A percentile compares a stretch with the other conserved stretches of the same genome.
phyloP scores from a whole-genome alignment of 23 red algal species.

The Agarophyton chilense region DNA sequence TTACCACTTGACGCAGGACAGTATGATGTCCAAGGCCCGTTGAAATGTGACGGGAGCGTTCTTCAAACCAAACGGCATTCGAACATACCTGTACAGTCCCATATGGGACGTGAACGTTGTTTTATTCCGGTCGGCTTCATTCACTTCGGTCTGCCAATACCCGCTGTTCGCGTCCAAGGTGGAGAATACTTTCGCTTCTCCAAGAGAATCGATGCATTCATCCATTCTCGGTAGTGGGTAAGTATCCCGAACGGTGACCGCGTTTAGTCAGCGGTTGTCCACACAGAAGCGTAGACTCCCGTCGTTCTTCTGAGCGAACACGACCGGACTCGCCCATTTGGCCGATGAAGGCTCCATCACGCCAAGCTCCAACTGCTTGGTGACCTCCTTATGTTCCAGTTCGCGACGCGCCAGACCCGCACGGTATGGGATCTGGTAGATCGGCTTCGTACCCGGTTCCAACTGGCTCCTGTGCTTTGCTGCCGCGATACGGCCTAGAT shows the following conservation, averaged over 20 bases:
- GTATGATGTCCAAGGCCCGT: too few species aligned
- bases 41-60: too few species aligned
- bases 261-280: constrained; percentile 7
- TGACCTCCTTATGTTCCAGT: background rate
- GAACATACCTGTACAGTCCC: too few species aligned
- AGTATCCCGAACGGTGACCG: background rate
- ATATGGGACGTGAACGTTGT: too few species aligned
- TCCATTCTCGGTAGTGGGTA: too few species aligned
- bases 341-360: background rate
- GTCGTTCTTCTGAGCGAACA: constrained; percentile 14
- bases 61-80: too few species aligned
- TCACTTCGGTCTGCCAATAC: too few species aligned
- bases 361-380: background rate
- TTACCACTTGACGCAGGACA: too few species aligned
- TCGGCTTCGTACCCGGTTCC: background rate
- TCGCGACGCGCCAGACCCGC: background rate
- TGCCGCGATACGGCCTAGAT: background rate
- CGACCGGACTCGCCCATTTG: constrained; percentile 18
- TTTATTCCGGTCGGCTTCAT: too few species aligned
- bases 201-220: too few species aligned
- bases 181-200: too few species aligned
- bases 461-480: constrained; percentile 11
- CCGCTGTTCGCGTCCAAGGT: too few species aligned
- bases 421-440: constrained; percentile 19
- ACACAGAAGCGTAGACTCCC: constrained; percentile 16